These are phyloP conservation scores for Cladosporium sp. DNA, from an alignment of 2,329 filamentous ascomycete species.

Conservation along the genomic window DNA sequence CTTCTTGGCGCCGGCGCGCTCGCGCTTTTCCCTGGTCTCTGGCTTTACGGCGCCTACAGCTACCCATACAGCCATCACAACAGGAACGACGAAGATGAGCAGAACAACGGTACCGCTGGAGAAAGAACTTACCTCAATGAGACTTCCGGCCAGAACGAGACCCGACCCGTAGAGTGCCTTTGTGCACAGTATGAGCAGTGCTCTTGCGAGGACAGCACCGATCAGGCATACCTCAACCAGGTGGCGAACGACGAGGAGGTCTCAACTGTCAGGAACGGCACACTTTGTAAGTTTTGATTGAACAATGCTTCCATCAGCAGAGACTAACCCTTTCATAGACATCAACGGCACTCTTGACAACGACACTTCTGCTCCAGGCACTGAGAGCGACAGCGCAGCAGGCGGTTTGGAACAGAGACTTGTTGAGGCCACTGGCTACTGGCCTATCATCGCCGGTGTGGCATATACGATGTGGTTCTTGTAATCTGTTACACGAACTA, in stretches of 20 bases:
- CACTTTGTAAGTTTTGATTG: slow-evolving; percentile 41
- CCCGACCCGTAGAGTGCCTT: slow-evolving; percentile 56
- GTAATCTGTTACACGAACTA: slow-evolving; percentile 14
- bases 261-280: slow-evolving; percentile 61
- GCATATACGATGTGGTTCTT: slow-evolving; percentile 32
- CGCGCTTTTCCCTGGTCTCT: slow-evolving; percentile 59
- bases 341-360: slow-evolving; percentile 69
- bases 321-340: slow-evolving; percentile 29
- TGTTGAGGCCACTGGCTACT: slow-evolving; percentile 34
- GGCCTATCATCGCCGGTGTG: slow-evolving; percentile 35
- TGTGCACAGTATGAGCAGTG: slow-evolving; percentile 57
- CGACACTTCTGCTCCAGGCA: slow-evolving; percentile 39
- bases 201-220: slow-evolving; percentile 59
- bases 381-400: slow-evolving; percentile 26
- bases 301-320: background rate
- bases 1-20: slow-evolving; percentile 48
- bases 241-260: slow-evolving; percentile 57
- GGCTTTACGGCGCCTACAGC: slow-evolving; percentile 59
- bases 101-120: slow-evolving; percentile 36
- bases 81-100: slow-evolving; percentile 53
- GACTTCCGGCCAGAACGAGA: slow-evolving; percentile 50
- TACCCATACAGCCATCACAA: slow-evolving; percentile 59
- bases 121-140: slow-evolving; percentile 41
- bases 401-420: slow-evolving; percentile 17
- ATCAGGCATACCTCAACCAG: slow-evolving; percentile 54